Evolutionary conservation across 768 basidiomycete genomes (phyloP).

Genomic region (Tylopilus felleus): DNA sequence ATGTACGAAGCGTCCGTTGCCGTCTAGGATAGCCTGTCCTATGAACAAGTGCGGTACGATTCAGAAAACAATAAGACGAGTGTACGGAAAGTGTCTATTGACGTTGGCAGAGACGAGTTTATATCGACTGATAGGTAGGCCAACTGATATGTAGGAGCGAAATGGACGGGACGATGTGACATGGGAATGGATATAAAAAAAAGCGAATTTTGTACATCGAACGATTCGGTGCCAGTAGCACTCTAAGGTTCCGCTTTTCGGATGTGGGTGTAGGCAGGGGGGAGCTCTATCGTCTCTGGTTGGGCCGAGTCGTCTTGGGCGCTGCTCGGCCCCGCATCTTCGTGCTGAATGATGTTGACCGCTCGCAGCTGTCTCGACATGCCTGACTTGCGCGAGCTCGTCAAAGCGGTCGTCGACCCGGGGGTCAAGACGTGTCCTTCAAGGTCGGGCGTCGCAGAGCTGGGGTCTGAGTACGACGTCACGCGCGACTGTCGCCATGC

Average conservation of each 20-base stretch:
- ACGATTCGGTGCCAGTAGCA: neutral
- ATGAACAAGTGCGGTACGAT: neutral
- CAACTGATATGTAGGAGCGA: neutral
- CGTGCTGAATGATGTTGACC: slow-evolving; percentile 81
- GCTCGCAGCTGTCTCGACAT: slow-evolving; percentile 54
- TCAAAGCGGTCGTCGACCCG: slow-evolving; percentile 19
- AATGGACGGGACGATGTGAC: neutral
- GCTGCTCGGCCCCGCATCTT: slow-evolving; percentile 61
- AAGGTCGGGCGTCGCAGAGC: slow-evolving; percentile 48
- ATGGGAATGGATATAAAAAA: slow-evolving; percentile 1
- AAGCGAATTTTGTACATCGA: neutral
- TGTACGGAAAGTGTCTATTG: neutral
- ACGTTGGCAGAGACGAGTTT: neutral
- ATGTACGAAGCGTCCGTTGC: neutral
- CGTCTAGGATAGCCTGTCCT: neutral
- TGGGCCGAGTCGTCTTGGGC: slow-evolving; percentile 37
- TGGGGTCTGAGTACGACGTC: slow-evolving; percentile 33
- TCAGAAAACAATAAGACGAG: neutral
- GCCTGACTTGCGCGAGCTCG: slow-evolving; percentile 36
- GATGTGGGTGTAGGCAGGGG: slow-evolving; percentile 78
- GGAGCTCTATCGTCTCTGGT: slow-evolving; percentile 76
- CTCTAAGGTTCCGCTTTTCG: slow-evolving; percentile 9
- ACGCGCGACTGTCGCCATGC: slow-evolving; percentile 26
- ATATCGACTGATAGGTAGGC: slow-evolving; percentile 1
- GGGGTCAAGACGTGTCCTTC: slow-evolving; percentile 16